Conservation (phyloP, 1,139 yeast species). For the Yamadazyma songkhlaensis region DNA sequence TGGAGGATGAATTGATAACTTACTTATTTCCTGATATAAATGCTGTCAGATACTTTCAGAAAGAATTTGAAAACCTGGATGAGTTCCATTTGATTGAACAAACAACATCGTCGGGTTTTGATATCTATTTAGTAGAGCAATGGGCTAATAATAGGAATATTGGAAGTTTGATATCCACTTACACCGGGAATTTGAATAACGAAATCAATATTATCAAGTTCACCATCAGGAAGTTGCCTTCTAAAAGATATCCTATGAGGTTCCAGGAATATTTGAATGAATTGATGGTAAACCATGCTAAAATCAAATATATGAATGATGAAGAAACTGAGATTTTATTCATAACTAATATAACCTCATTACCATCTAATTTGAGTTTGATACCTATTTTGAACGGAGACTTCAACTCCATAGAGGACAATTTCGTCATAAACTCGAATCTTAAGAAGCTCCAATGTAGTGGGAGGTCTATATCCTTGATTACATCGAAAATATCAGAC, state of each 20-base stretch:
- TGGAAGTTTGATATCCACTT: slow-evolving; percentile 71
- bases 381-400: slow-evolving; percentile 70
- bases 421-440: slow-evolving; percentile 71
- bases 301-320: slow-evolving; percentile 35
- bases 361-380: slow-evolving; percentile 73
- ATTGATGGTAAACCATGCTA: slow-evolving; percentile 57
- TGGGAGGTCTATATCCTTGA: slow-evolving; percentile 74
- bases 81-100: slow-evolving; percentile 42
- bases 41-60: slow-evolving; percentile 48
- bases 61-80: slow-evolving; percentile 34
- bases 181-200: slow-evolving; percentile 76
- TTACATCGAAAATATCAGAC: slow-evolving; percentile 62
- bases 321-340: slow-evolving; percentile 42
- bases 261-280: slow-evolving; percentile 66
- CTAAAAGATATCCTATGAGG: slow-evolving; percentile 54
- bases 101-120: slow-evolving; percentile 65
- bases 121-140: slow-evolving; percentile 87
- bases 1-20: slow-evolving; percentile 26
- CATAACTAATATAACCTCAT: slow-evolving; percentile 75
- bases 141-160: slow-evolving; percentile 78
- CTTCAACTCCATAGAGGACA: slow-evolving; percentile 47
- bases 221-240: slow-evolving; percentile 53
- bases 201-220: slow-evolving; percentile 60
- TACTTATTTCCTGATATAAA: slow-evolving; percentile 50
- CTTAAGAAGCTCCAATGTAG: slow-evolving; percentile 77